These are phyloP conservation scores for Hyaloperonospora brassicae DNA, from an alignment of 352 stramenopile species.

Conservation along the genomic window DNA sequence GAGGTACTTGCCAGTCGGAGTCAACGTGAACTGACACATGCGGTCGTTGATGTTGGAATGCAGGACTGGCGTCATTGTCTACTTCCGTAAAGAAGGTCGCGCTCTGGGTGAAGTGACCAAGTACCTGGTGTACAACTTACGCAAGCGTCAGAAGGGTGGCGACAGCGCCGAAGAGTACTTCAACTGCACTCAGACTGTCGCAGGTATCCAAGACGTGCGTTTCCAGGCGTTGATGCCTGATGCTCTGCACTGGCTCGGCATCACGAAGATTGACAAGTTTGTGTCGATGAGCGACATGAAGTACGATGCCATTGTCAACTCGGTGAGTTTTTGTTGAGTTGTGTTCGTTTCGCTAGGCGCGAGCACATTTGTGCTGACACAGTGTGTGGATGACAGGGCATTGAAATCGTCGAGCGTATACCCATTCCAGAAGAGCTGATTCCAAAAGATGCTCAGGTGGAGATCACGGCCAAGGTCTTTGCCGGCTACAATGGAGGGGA, in stretches of 20 bases:
- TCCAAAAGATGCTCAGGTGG: constrained; percentile 95
- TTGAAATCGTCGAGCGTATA: constrained; percentile 97
- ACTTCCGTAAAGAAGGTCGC: constrained; percentile 98
- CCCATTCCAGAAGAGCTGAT: constrained; percentile 97
- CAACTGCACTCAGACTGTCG: constrained; percentile 97
- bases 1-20: background rate
- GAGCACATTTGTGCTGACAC: constrained; percentile 7
- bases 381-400: constrained; percentile 56
- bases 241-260: constrained; percentile 97
- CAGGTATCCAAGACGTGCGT: constrained; percentile 94
- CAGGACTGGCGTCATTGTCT: constrained; percentile 94
- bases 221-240: constrained; percentile 99
- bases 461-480: constrained; percentile 98
- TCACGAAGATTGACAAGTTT: constrained; percentile 90
- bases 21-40: constrained; percentile 2
- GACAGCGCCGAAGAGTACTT: constrained; percentile 98
- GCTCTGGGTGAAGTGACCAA: constrained; percentile 98
- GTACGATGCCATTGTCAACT: constrained; percentile 97
- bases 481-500: constrained; percentile 81
- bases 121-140: constrained; percentile 99
- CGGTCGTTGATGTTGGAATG: constrained; percentile 3
- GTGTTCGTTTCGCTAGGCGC: background rate
- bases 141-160: constrained; percentile 96
- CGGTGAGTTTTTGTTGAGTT: constrained; percentile 38
- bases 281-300: constrained; percentile 99